These are phyloP conservation scores for Alternaria postmessia DNA, from an alignment of 2,329 filamentous ascomycete species.

Conservation along the genomic window DNA sequence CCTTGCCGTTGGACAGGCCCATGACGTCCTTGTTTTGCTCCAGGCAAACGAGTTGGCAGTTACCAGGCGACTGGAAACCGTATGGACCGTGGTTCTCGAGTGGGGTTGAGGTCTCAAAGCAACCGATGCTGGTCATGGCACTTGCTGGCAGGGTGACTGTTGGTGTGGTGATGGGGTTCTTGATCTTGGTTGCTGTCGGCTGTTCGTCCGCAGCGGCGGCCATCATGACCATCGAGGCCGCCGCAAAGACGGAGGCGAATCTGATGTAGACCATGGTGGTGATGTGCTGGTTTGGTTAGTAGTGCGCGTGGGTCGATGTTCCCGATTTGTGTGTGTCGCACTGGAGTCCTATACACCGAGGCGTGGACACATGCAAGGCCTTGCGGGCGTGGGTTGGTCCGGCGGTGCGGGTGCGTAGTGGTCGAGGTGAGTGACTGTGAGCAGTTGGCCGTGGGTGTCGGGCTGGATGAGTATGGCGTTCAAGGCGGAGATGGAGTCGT, in stretches of 20 bases:
- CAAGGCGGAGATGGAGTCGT: constrained; percentile 4
- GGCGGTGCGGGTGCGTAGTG: constrained; percentile 1
- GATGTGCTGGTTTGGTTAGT: constrained; percentile 11
- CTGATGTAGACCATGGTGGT: constrained; percentile 46
- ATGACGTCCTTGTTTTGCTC: constrained; percentile 63
- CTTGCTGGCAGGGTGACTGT: constrained; percentile 39
- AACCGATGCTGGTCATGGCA: constrained; percentile 55
- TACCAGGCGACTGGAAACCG: constrained; percentile 63
- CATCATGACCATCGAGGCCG: constrained; percentile 41
- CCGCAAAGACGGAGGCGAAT: constrained; percentile 42
- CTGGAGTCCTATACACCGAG: constrained; percentile 34
- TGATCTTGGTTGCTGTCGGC: constrained; percentile 25
- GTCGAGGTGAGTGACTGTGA: neutral
- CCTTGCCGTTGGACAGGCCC: constrained; percentile 66
- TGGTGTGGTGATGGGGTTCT: constrained; percentile 41
- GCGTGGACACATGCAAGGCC: constrained; percentile 35
- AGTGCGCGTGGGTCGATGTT: constrained; percentile 11
- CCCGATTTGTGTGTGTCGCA: constrained; percentile 22
- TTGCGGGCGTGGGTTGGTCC: constrained; percentile 11
- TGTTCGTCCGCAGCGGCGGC: constrained; percentile 31
- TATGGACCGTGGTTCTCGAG: constrained; percentile 59
- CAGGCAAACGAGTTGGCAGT: constrained; percentile 63
- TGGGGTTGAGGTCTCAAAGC: constrained; percentile 59
- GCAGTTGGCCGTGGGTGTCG: neutral
- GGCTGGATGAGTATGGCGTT: constrained; percentile 11